Percentiles rank a stretch among this genome's conserved stretches.
These are phyloP conservation scores for Eucalyptus shirleyi DNA, from an alignment of 345 rosid genomes.

Conservation along the genomic window DNA sequence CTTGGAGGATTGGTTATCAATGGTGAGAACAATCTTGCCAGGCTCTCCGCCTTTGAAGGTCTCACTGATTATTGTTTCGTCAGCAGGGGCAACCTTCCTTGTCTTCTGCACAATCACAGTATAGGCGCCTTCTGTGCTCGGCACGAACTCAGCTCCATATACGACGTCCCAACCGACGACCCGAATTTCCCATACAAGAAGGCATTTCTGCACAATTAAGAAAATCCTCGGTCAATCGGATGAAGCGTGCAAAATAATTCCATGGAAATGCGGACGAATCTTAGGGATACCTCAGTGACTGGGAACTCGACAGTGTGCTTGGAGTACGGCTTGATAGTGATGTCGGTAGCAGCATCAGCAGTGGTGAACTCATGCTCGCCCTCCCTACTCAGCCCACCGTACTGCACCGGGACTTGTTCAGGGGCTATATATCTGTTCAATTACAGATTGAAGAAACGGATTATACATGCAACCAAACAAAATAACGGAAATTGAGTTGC, in stretches of 20 bases:
- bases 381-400: slow-evolving; percentile 37
- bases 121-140: slow-evolving; percentile 18
- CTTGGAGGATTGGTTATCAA: slow-evolving; percentile 28
- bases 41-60: slow-evolving; percentile 25
- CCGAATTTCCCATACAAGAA: slow-evolving; percentile 29
- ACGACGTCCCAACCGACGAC: slow-evolving; percentile 43
- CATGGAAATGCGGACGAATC: background rate
- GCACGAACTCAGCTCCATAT: slow-evolving; percentile 38
- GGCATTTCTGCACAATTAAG: background rate
- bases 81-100: slow-evolving; percentile 11
- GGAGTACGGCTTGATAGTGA: slow-evolving; percentile 14
- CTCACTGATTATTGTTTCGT: slow-evolving; percentile 12
- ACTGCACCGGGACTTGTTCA: slow-evolving; percentile 31
- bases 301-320: slow-evolving; percentile 27
- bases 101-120: slow-evolving; percentile 31
- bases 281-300: slow-evolving; percentile 15
- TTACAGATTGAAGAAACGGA: background rate
- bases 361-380: slow-evolving; percentile 23
- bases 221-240: background rate
- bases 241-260: background rate
- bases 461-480: background rate
- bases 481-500: background rate
- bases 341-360: slow-evolving; percentile 17
- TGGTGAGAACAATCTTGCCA: slow-evolving; percentile 26
- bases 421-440: slow-evolving; percentile 28